Base-by-base conservation (phyloP, 1,139 yeast genomes). In the Magnusiomyces fungicola region DNA sequence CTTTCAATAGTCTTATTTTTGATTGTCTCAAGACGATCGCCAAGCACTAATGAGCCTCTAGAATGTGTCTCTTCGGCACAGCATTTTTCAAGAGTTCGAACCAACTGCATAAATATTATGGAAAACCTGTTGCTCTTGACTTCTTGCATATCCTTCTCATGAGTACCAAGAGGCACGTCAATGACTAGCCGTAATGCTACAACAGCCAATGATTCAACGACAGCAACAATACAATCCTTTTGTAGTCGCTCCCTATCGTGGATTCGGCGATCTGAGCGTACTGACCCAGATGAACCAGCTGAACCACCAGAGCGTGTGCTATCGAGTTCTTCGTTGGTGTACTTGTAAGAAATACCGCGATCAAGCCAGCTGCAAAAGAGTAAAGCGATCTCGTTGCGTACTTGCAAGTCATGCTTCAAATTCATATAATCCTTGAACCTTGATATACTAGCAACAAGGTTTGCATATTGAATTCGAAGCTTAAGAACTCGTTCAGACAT, bases 1-100 rank as follows among this genome's bases (percentile, higher is more conserved):
- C 87, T 78, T 36, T 72, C 70, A 49, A 86, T 78, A n/a, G 84
- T 80, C 61, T 83, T 79, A 24, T 82, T 86, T 25, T 80, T 76
- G 29, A 85, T 72, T 12, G 69, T 65, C 30, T 75, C 71, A 25
- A 80, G 69, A 59, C 83, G 82, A 58, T 82, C 59, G 5, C 49
- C 51, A 21, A 52, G 33, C 14, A 24, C 39, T 3, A 49, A 33
- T 10, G 48, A 36, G 6, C 47, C 50, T 18, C 45, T 24, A 3
- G 48, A 41, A 1, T 55, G 55, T 12, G 42, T 53, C 21, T 58
- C 64, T 27, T 56, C 61, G 1, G 50, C 50, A 24, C 67, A 75
- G 55, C 79, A 76, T 61, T 79, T 78, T 57, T 86, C 89, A 48
- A 87, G 69, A 12, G 86, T 80, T 60, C 83, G 80, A 58, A 85